These are phyloP conservation scores for Phaeophleospora eucalypticola DNA, from an alignment of 2,329 filamentous ascomycete genomes.

Conservation along the genomic window DNA sequence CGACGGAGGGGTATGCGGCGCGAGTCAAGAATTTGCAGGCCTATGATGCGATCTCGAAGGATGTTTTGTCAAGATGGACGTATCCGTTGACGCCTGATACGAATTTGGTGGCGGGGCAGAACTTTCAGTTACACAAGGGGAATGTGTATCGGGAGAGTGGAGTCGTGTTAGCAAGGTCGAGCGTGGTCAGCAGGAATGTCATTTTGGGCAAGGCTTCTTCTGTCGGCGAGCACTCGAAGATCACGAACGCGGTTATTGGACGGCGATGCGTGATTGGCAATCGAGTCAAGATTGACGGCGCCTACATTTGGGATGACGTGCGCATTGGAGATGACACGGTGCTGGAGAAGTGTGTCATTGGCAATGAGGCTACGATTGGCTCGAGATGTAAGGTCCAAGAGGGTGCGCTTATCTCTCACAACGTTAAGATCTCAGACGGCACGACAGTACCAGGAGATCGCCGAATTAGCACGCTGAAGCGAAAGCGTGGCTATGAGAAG, in stretches of 20 bases:
- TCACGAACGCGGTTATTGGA: conserved; percentile 77
- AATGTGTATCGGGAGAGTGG: conserved; percentile 74
- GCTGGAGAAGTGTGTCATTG: conserved; percentile 71
- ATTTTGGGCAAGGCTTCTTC: conserved; percentile 73
- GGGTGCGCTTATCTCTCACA: conserved; percentile 75
- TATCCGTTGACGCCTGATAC: conserved; percentile 86
- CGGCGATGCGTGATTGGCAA: conserved; percentile 80
- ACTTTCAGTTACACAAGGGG: conserved; percentile 66
- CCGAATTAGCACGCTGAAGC: conserved; percentile 45
- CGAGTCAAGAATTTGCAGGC: conserved; percentile 80
- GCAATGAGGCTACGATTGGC: conserved; percentile 66
- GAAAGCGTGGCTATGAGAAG: conserved; percentile 42
- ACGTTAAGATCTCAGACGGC: conserved; percentile 66
- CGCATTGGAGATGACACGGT: conserved; percentile 70
- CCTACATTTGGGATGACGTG: conserved; percentile 84
- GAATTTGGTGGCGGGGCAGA: conserved; percentile 74
- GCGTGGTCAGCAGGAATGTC: conserved; percentile 62
- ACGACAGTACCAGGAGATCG: conserved; percentile 43
- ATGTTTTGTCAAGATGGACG: conserved; percentile 82
- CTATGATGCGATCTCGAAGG: conserved; percentile 83
- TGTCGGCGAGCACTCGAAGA: conserved; percentile 66
- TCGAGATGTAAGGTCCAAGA: conserved; percentile 63
- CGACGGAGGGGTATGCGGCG: conserved; percentile 78
- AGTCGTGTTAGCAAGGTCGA: conserved; percentile 69
- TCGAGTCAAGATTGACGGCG: conserved; percentile 72